Base-by-base conservation (phyloP, 441 rosid species). In the Bruguiera hainesii region DNA sequence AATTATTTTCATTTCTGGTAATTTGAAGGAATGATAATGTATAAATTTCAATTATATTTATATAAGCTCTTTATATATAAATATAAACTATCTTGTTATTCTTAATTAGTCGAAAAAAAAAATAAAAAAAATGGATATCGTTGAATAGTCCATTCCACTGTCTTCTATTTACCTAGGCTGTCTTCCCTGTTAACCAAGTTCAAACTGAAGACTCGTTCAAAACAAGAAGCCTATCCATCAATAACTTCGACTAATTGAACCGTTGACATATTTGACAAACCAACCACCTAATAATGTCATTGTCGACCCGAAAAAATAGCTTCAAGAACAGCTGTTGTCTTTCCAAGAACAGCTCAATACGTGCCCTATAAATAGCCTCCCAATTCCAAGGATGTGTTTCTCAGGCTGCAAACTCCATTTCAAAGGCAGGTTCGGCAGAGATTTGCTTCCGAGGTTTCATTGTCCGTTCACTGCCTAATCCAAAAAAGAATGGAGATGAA, bases 401-500 rank as follows among this genome's bases (percentile, higher is more conserved):
- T 53, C 57, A 53, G 28, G 57, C 57, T 52, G 57, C 28, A 9
- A 20, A 9, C 57, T 2, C 13, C 10, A 21, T 53, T 9, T 53
- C 28, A 21, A 53, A 53, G 26, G 57, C 57, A 21, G 48, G 48
- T 42, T 42, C 48, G 48, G 48, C 48, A 11, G 37, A 42, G 4
- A 37, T 37, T 37, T 37, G 46, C 46, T 37, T 37, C 15, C 25
- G 19, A 11, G 9, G 13, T 25, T 61, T 42, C 56, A 49, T 48
- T 28, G 58, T 11, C 31, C 21, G 46, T 50, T 49, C 33, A 10
- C 18, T 42, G 20, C 65, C 61, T 29, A n/a, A 33, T 42, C 18
- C 16, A 21, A 52, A 52, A 19, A 23, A 65, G 3, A 63, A 90
- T 87, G 95, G 93, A 81, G 74, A 84, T 88, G 87, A 89, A 87